A percentile compares a stretch with the other conserved stretches of the same genome.
phyloP scores from a whole-genome alignment of 2,329 filamentous ascomycete species.

The Alternaria burnsii region DNA sequence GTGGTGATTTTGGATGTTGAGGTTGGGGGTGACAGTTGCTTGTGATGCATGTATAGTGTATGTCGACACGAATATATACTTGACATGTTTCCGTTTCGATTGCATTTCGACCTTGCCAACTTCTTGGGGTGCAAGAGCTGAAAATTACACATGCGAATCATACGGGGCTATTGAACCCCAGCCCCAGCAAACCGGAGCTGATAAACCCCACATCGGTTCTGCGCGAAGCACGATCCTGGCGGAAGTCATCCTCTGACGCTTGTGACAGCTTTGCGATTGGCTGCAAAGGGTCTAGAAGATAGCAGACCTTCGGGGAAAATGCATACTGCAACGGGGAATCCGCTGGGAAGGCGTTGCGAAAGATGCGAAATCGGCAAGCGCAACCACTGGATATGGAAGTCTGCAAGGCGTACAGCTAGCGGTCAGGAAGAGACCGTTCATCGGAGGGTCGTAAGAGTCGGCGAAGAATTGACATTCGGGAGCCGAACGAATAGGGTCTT shows the following conservation, averaged over 20 bases:
- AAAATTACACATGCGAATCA: neutral
- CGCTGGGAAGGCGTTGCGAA: conserved; percentile 7
- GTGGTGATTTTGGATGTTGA: neutral
- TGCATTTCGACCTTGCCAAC: neutral
- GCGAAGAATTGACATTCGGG: neutral
- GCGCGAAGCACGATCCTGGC: conserved; percentile 10
- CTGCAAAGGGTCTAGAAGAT: conserved; percentile 9
- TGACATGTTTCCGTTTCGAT: neutral
- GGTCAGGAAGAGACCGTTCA: neutral
- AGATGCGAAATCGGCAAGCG: conserved; percentile 13
- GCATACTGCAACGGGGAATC: conserved; percentile 10
- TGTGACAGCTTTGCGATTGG: conserved; percentile 15
- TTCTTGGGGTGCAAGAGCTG: neutral
- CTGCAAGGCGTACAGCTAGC: neutral
- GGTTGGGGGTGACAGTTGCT: no score
- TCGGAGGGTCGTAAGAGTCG: neutral
- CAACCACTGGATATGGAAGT: conserved; percentile 7
- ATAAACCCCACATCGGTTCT: conserved; percentile 28
- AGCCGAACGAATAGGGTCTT: conserved; percentile 6
- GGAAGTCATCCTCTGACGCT: conserved; percentile 11
- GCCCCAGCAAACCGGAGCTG: conserved; percentile 18
- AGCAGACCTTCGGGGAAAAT: conserved; percentile 7
- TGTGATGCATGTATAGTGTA: neutral
- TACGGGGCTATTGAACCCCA: conserved; percentile 8
- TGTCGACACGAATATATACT: neutral